Conservation (phyloP, 169 alveolate genomes). For the Plasmodium billcollinsi region DNA sequence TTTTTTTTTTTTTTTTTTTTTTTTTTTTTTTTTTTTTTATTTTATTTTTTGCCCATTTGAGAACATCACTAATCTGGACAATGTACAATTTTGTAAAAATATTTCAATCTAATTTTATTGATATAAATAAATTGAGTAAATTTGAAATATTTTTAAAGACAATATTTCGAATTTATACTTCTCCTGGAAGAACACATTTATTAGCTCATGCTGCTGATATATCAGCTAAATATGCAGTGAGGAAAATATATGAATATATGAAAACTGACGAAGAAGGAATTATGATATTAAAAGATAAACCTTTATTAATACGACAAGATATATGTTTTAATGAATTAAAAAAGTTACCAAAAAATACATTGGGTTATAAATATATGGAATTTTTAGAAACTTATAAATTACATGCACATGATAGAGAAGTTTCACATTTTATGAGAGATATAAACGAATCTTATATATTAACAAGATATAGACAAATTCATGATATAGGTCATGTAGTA, state of each 20-base stretch:
- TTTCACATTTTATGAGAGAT: constrained; percentile 72
- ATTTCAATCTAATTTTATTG: constrained; percentile 69
- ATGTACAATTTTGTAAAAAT: constrained; percentile 61
- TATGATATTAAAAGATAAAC: constrained; percentile 49
- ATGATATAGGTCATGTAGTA: constrained; percentile 77
- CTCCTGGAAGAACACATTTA: constrained; percentile 70
- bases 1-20: too few species aligned
- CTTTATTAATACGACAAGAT: constrained; percentile 69
- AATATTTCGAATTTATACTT: constrained; percentile 42
- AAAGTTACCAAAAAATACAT: constrained; percentile 75
- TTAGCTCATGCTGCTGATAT: constrained; percentile 78
- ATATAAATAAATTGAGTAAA: constrained; percentile 32
- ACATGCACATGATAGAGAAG: constrained; percentile 79
- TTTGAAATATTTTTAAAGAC: constrained; percentile 67
- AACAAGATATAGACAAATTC: constrained; percentile 78
- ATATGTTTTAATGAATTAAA: constrained; percentile 72
- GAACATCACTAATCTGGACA: not conserved
- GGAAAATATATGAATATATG: constrained; percentile 52
- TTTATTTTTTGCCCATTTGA: too few species aligned
- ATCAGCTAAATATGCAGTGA: constrained; percentile 62
- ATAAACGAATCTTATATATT: constrained; percentile 66
- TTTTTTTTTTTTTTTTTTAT: too few species aligned
- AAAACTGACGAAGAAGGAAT: constrained; percentile 74
- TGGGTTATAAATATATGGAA: constrained; percentile 78
- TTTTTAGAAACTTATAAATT: constrained; percentile 75